phyloP scores from a whole-genome alignment of 371 early-diverging fungal species.

The Haplosporangium sp. region DNA sequence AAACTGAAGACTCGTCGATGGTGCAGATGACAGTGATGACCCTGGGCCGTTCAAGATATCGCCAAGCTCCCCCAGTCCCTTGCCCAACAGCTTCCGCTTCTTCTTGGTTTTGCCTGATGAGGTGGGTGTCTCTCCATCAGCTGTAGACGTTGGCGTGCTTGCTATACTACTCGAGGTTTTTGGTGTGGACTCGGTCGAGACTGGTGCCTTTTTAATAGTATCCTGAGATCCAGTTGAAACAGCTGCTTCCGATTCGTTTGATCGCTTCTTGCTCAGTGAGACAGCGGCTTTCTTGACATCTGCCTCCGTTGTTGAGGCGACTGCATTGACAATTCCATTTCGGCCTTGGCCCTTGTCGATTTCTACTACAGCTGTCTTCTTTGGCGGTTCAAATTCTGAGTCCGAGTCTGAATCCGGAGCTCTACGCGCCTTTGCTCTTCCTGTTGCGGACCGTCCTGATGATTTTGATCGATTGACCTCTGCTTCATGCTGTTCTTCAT shows the following conservation, averaged over 20 bases:
- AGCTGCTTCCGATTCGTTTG: neutral
- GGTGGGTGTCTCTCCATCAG: neutral
- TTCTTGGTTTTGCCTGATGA: constrained; percentile 32
- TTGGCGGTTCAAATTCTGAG: constrained; percentile 36
- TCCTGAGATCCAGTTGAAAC: too few species aligned
- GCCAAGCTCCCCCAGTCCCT: constrained; percentile 41
- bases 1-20: constrained; percentile 21
- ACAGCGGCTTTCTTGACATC: constrained; percentile 12
- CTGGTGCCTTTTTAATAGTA: constrained; percentile 3
- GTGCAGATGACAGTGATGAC: constrained; percentile 19
- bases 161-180: neutral
- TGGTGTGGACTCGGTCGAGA: neutral
- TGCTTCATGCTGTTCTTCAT: neutral
- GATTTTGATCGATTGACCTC: neutral
- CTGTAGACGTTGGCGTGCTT: neutral
- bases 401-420: constrained; percentile 19
- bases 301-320: neutral
- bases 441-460: constrained; percentile 1
- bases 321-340: too few species aligned
- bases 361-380: constrained; percentile 1
- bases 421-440: constrained; percentile 4
- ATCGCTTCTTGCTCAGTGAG: constrained; percentile 7
- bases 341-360: too few species aligned
- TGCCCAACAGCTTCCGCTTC: constrained; percentile 50
- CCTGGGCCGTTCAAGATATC: constrained; percentile 47